phyloP scores from a whole-genome alignment of 371 early-diverging fungal species.

The Globomyces sp. region DNA sequence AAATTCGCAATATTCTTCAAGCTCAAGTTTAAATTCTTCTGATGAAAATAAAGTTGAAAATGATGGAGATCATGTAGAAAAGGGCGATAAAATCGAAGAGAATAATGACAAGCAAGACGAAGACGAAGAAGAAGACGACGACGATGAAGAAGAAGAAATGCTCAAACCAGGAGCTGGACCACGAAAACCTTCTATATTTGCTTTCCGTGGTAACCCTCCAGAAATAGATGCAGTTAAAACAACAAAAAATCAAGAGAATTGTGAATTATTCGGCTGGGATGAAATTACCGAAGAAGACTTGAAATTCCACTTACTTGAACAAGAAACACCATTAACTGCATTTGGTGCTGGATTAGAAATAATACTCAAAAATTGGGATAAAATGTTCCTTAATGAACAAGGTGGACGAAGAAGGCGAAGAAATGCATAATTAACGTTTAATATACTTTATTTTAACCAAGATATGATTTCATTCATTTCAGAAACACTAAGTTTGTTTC shows the following conservation, averaged over 20 bases:
- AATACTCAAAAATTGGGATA: conserved; percentile 1
- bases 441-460: too few species aligned
- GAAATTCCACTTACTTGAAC: background rate
- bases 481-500: too few species aligned
- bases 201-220: background rate
- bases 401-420: background rate
- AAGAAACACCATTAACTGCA: background rate
- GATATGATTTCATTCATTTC: too few species aligned
- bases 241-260: background rate
- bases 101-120: background rate
- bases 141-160: background rate
- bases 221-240: background rate
- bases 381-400: background rate
- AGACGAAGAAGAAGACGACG: background rate
- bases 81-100: too few species aligned
- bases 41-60: too few species aligned
- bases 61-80: too few species aligned
- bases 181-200: background rate
- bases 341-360: background rate
- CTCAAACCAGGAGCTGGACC: background rate
- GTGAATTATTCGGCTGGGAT: conserved; percentile 1
- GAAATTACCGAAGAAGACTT: background rate
- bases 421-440: too few species aligned
- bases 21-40: too few species aligned
- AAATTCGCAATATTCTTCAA: too few species aligned